Evolutionary conservation across 805 yeast genomes (phyloP).

Genomic region (Saccharomyces paradoxus): DNA sequence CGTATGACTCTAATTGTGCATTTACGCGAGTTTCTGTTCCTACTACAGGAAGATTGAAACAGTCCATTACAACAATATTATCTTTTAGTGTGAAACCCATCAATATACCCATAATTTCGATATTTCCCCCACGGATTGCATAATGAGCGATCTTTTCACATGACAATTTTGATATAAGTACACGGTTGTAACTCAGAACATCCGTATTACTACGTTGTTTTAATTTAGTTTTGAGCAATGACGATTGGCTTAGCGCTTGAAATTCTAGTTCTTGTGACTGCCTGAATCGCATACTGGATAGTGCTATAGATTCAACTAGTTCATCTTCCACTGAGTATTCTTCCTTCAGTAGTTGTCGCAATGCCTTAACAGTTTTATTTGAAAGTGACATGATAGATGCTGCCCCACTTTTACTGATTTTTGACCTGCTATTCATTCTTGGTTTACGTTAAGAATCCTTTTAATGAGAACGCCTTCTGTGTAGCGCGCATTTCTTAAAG

Average conservation of each 20-base stretch:
- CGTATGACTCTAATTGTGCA: slow-evolving; percentile 89
- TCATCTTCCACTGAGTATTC: background rate
- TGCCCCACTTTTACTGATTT: background rate
- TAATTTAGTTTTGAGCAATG: background rate
- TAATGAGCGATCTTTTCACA: slow-evolving; percentile 69
- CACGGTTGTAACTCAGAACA: slow-evolving; percentile 13
- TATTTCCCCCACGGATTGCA: slow-evolving; percentile 74
- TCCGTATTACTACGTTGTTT: background rate
- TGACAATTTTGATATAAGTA: slow-evolving; percentile 57
- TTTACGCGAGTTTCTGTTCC: slow-evolving; percentile 95
- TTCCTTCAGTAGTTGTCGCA: background rate
- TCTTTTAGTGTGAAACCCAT: slow-evolving; percentile 60
- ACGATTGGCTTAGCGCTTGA: background rate
- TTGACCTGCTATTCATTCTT: background rate
- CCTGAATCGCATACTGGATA: background rate
- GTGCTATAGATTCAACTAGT: background rate
- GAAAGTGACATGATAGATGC: background rate
- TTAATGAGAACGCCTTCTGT: background rate
- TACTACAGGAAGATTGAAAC: slow-evolving; percentile 82
- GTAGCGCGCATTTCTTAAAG: background rate
- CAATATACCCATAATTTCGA: slow-evolving; percentile 93
- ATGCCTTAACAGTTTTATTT: background rate
- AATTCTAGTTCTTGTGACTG: background rate
- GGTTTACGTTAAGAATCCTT: background rate
- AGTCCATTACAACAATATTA: slow-evolving; percentile 64